Base-by-base conservation (phyloP, 306 rosid genomes). In the Cyclanthera cordifolia region DNA sequence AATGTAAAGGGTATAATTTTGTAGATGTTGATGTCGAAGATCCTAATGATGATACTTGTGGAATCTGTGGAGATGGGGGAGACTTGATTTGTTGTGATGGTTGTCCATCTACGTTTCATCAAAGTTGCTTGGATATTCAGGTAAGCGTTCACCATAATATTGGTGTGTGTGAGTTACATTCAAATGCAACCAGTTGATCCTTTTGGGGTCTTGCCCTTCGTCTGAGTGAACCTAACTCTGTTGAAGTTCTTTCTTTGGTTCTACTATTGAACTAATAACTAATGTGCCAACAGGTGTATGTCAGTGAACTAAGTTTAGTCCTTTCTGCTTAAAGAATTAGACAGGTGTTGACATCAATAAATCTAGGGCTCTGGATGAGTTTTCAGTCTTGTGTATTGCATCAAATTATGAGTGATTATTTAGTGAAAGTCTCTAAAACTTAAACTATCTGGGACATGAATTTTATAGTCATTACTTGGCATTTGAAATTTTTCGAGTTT, bases 51-150 rank as follows among this genome's bases (percentile, higher is more conserved):
- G 99, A 93, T 77, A 82, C 99, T 17, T 93, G 99, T 63, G 96
- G 95, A 50, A 82, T 93, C 56, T 93, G 99, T 56, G 99, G 99
- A 72, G 99, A 93, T 77, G 99, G 99, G 39, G 99, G 99, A 69
- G 84, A 90, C 76, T 81, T 93, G 84, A 85, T 87, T 75, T 93
- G 99, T 71, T 93, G 99, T 72, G 99, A 93, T 77, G 75, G 91
- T 73, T 93, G 99, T 78, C 99, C 99, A 48, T 93, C 99, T 52
- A 90, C 99, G 27, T 93, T 93, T 82, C 99, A 93, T 76, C 93
- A 86, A 72, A 82, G 84, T 79, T 93, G 99, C 77, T 82, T 93
- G 84, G 87, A 82, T 73, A 86, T 90, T 76, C 70, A 86, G 73
- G 99, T 93, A 82, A 39, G 85, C 75, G 16, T 41, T 28, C 28